A percentile compares a stretch with the other conserved stretches of the same genome.
phyloP scores from a whole-genome alignment of 805 yeast species.

The Saturnispora mendoncae region DNA sequence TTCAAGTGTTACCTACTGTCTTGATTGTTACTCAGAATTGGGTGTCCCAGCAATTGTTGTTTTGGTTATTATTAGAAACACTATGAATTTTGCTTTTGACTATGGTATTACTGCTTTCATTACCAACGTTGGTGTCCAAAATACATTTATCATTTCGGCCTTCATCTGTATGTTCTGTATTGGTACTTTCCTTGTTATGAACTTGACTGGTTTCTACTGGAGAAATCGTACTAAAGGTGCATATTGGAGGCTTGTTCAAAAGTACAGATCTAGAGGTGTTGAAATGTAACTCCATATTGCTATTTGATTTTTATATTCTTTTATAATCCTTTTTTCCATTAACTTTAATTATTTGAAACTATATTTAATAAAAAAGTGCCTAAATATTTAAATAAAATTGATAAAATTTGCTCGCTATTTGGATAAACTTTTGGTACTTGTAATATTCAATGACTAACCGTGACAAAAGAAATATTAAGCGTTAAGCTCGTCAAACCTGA shows the following conservation, averaged over 20 bases:
- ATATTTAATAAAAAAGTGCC: too few species aligned
- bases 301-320: not conserved
- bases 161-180: constrained; percentile 42
- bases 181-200: constrained; percentile 36
- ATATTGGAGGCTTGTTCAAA: constrained; percentile 30
- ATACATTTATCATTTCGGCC: constrained; percentile 49
- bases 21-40: constrained; percentile 49
- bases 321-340: not conserved
- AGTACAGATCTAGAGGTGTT: constrained; percentile 20
- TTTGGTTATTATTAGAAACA: constrained; percentile 47
- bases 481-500: too few species aligned
- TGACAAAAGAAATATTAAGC: too few species aligned
- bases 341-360: too few species aligned
- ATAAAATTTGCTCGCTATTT: too few species aligned
- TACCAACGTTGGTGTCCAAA: constrained; percentile 41
- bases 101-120: constrained; percentile 58
- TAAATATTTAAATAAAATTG: too few species aligned
- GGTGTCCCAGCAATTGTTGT: constrained; percentile 47
- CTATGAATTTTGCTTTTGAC: constrained; percentile 50
- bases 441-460: too few species aligned
- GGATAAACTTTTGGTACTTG: too few species aligned
- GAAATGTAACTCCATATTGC: not conserved
- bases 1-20: constrained; percentile 42
- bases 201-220: constrained; percentile 30
- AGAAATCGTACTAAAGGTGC: constrained; percentile 27